Base-by-base conservation (phyloP, 2,329 filamentous ascomycete species). In the Harringtonia lauricola region DNA sequence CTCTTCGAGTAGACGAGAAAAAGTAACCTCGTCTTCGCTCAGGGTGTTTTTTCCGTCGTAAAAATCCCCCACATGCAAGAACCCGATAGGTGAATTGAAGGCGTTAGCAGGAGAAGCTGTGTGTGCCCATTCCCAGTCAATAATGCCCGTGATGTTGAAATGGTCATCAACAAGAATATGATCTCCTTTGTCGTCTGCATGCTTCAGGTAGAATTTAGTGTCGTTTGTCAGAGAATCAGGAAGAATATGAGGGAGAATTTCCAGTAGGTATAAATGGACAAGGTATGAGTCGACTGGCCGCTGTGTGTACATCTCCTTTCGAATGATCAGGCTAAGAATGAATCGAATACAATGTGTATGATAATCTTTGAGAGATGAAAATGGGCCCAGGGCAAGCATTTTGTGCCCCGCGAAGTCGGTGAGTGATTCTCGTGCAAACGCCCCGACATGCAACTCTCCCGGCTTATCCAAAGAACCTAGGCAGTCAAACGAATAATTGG, bases 61-160 rank as follows among this genome's bases (percentile, higher is more conserved):
- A 43, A 68, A 67, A 14, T 64, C 57, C n/a, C 44, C 57, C 38
- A 68, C 62, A 1, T 58, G 61, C 37, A 67, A 53, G 24, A 69
- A 48, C 29, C 57, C 55, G 29, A 65, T 55, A 0, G 64, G 64
- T 14, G 64, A 68, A 52, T 64, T 65, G 43, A 69, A 70, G 3
- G 64, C 63, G 21, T 52, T 51, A 12, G 52, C 51, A 42, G 59
- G 55, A 3, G 62, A 47, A 19, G 58, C 59, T 14, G 59, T 62
- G 36, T 60, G 51, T 24, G 60, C 59, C 57, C 54, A 60, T 44
- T 62, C 57, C 61, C 60, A 72, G 47, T 72, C 67, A 41, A 72
- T 65, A 24, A 73, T 67, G 1, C 65, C 67, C 7, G 64, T 69
- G 26, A 73, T 63, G 44, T 68, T 65, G 45, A 58, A 66, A 8